Conservation (phyloP, 805 yeast species). For the Wickerhamomyces pijperi region DNA sequence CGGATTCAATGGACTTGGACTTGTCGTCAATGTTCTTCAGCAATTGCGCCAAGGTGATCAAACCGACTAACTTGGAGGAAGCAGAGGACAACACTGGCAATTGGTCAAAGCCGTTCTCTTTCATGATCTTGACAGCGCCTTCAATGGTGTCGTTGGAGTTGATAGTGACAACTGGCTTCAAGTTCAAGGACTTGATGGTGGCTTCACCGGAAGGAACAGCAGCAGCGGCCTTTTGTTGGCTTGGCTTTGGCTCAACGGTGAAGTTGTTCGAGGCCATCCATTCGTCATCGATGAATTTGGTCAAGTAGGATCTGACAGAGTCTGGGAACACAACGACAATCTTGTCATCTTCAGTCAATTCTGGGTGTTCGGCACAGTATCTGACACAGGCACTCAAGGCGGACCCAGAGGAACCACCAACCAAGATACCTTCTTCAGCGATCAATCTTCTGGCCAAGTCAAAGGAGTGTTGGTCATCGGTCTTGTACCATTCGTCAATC, state of each 20-base stretch:
- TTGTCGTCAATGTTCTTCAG: slow-evolving; percentile 57
- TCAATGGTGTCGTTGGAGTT: slow-evolving; percentile 45
- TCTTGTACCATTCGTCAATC: slow-evolving; percentile 77
- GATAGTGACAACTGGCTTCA: slow-evolving; percentile 76
- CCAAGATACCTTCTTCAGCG: slow-evolving; percentile 74
- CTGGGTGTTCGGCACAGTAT: slow-evolving; percentile 48
- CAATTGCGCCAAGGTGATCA: slow-evolving; percentile 65
- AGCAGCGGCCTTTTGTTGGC: slow-evolving; percentile 31
- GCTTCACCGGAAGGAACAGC: slow-evolving; percentile 36
- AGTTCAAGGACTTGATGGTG: slow-evolving; percentile 56
- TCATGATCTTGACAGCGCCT: slow-evolving; percentile 58
- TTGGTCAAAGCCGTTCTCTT: slow-evolving; percentile 74
- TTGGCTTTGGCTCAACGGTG: slow-evolving; percentile 38
- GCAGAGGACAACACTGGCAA: slow-evolving; percentile 55
- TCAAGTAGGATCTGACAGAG: slow-evolving; percentile 74
- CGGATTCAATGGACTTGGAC: slow-evolving; percentile 41
- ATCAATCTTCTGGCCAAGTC: slow-evolving; percentile 72
- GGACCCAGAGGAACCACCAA: slow-evolving; percentile 85
- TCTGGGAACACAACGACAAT: slow-evolving; percentile 81
- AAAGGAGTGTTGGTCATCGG: slow-evolving; percentile 75
- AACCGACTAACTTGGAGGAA: slow-evolving; percentile 49
- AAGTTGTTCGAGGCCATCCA: slow-evolving; percentile 79
- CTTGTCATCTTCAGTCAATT: slow-evolving; percentile 59
- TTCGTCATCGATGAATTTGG: slow-evolving; percentile 83
- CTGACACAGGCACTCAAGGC: slow-evolving; percentile 72